A percentile compares a stretch with the other conserved stretches of the same genome.
Evolutionary conservation across 768 basidiomycete genomes (phyloP).

Genomic region (Fomitopsis serialis): DNA sequence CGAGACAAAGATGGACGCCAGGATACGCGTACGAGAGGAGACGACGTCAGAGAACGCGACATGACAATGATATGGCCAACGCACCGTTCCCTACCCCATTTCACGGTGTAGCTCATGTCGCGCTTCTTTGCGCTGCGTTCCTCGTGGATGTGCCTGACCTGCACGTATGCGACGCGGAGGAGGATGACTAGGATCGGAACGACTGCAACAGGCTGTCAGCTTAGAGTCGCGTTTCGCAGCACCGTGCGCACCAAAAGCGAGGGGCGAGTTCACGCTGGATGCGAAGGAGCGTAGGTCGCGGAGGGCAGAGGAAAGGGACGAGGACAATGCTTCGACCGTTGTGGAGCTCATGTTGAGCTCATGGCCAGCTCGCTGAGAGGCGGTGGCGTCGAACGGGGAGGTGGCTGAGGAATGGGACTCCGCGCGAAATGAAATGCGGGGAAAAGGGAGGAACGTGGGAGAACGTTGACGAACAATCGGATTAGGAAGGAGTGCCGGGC

Average conservation of each 20-base stretch:
- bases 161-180: conserved; percentile 21
- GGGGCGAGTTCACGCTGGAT: conserved; percentile 16
- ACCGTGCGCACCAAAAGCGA: conserved; percentile 15
- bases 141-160: conserved; percentile 16
- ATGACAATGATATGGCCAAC: conserved; percentile 5
- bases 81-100: conserved; percentile 44
- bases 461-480: not conserved
- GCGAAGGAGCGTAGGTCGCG: not conserved
- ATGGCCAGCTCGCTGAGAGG: not conserved
- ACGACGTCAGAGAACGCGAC: not conserved
- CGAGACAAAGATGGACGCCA: not conserved
- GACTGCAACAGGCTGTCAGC: conserved; percentile 10
- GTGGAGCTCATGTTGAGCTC: not conserved
- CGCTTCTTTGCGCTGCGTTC: conserved; percentile 6
- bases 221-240: not conserved
- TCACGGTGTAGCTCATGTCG: conserved; percentile 37
- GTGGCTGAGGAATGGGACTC: not conserved
- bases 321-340: not conserved
- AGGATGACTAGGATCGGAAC: conserved; percentile 25
- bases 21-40: not conserved
- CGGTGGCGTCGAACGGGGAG: conserved; percentile 1
- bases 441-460: conserved; percentile 9
- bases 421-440: not conserved
- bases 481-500: not conserved
- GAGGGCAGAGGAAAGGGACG: not conserved